Conservation (phyloP, 306 rosid genomes). For the Gynostemma pentaphyllum region DNA sequence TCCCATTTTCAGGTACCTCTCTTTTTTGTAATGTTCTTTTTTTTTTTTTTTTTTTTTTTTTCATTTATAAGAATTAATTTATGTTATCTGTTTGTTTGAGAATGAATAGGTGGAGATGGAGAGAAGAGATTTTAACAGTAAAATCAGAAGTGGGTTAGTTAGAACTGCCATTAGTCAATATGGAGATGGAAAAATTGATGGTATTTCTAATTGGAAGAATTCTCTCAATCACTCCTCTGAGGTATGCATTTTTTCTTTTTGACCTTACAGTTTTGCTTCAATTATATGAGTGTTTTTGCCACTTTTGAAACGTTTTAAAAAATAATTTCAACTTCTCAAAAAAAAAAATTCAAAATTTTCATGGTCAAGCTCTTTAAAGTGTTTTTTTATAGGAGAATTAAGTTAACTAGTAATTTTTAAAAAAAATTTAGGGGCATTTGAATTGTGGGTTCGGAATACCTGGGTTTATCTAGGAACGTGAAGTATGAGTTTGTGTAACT, state of each 20-base stretch:
- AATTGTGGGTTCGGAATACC: no score
- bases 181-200: slow-evolving; percentile 37
- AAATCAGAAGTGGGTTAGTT: slow-evolving; percentile 44
- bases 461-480: no score
- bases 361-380: no score
- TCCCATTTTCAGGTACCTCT: background rate
- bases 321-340: no score
- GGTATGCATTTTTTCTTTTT: slow-evolving; percentile 33
- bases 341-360: no score
- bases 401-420: no score
- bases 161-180: slow-evolving; percentile 34
- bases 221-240: slow-evolving; percentile 23
- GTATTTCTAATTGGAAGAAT: slow-evolving; percentile 24
- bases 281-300: background rate
- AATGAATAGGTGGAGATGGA: slow-evolving; percentile 37
- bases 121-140: slow-evolving; percentile 25
- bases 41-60: background rate
- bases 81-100: background rate
- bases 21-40: background rate
- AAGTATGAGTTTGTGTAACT: no score
- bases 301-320: no score
- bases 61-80: background rate
- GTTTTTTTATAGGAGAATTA: no score
- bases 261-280: background rate
- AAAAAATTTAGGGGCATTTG: no score